Base-by-base conservation (phyloP, 2,329 filamentous ascomycete genomes). In the Monilinia polystroma region DNA sequence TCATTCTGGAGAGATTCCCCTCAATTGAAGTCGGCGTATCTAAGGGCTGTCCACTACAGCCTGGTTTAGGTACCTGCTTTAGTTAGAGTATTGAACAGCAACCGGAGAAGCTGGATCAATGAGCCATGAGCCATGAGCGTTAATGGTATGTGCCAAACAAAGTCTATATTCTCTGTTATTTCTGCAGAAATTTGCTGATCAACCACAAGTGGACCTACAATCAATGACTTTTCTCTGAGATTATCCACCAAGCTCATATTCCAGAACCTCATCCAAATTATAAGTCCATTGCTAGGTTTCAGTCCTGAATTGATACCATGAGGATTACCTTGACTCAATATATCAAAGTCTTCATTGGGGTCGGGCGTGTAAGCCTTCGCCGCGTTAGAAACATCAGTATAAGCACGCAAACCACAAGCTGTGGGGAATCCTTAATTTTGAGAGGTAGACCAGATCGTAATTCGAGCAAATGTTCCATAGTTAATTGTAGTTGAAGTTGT, bases 251-350 rank as follows among this genome's bases (percentile, higher is more conserved):
- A 77, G 67, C 11, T 75, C 73, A 14, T 77, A 68, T 66, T 76
- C 75, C 16, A 74, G 73, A 32, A 75, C 75, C 41, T 72, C 69
- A 68, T 77, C 75, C 20, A 77, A 66, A 77, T 73, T 7, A 75
- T 76, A 10, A 77, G 54, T 32, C 64, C 69, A 63, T 72, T 51
- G 26, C 72, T 68, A 29, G 70, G 72, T 59, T 76, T 77, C 56
- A 76, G 73, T 14, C 74, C 69, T 38, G 74, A 71, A 59, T 76
- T 76, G 45, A 76, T 71, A 5, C 71, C 70, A 64, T 76, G 76
- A 68, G 76, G 74, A 47, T 76, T 72, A 5, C 74, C 75, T 38
- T 72, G 73, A 20, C 72, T 75, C 6, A 76, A 67, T 49, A 76
- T 70, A 66, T 75, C 74, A 54, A 75, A 76, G 14, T 68, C 67